Evolutionary conservation across 2,329 filamentous ascomycete genomes (phyloP), one percentile per base, ranked within the genome.

Genomic region (Thyridium curvatum): DNA sequence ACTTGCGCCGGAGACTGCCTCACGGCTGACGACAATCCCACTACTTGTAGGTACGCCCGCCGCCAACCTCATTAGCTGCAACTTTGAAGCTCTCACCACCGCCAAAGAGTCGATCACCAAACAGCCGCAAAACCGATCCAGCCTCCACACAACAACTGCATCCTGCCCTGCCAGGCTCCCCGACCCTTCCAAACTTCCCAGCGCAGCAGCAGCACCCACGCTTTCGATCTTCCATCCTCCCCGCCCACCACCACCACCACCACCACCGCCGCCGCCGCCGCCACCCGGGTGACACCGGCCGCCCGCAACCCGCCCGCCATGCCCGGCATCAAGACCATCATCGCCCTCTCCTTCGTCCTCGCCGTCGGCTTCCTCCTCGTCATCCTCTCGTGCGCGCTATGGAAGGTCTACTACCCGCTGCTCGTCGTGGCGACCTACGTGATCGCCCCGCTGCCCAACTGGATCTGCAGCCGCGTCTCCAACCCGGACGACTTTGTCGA

Each of bases 361-460:
- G 93, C 93, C 53, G 93, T 98, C 55, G 93, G 93, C 54, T 98
- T 98, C 71, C 86, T 98, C 55, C 88, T 98, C 52, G 93, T 97
- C 52, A 98, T 98, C 65, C 86, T 98, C 55, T 96, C 90, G 47
- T 94, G 90, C 60, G 93, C 93, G 37, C 80, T 98, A 51, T 98
- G 85, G 77, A 78, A 91, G 60, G 87, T 88, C 66, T 98, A 94
- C 78, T 87, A 93, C 55, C 89, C 93, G 40, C 80, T 98, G 47
- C 79, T 97, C 48, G 93, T 98, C 52, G 93, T 98, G 47, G 91
- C 82, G 52, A 97, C 91, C 53, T 98, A 96, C 70, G 79, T 96
- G 49, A 62, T 97, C 53, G 93, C 93, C 40, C 93, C 93, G 21
- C 65, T 98, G 41, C 93, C 93, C 46, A 98, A 98, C 77, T 97